phyloP scores from a whole-genome alignment of 352 stramenopile species.

The Globisporangium barbulae region DNA sequence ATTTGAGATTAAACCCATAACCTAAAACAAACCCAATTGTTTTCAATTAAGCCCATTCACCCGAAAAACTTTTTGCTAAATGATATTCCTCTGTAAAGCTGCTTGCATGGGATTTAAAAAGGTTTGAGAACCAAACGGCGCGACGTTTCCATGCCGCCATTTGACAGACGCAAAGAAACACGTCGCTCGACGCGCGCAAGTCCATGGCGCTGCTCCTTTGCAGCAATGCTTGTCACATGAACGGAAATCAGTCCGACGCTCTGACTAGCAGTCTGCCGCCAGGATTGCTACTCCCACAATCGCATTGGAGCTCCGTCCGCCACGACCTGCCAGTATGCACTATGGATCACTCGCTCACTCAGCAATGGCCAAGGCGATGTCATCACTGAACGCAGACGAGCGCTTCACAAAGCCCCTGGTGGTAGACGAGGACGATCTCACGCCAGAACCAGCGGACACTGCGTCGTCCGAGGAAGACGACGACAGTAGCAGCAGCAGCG shows the following conservation, averaged over 20 bases:
- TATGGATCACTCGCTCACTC: background rate
- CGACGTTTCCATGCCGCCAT: background rate
- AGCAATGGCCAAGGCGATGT: background rate
- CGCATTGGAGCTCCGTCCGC: constrained; percentile 6
- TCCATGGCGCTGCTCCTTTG: background rate
- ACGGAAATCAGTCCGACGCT: background rate
- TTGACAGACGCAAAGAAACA: background rate
- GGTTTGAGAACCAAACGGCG: too few relatives aligned
- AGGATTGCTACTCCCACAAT: background rate
- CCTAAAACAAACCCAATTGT: too few relatives aligned
- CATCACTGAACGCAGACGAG: background rate
- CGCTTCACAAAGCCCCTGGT: background rate
- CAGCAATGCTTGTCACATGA: background rate
- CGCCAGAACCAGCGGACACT: background rate
- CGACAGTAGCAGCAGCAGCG: constrained; percentile 1
- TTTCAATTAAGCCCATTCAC: too few relatives aligned
- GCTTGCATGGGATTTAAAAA: too few relatives aligned
- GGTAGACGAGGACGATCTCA: background rate
- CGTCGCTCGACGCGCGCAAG: background rate
- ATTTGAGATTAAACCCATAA: too few relatives aligned
- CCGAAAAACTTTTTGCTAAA: too few relatives aligned
- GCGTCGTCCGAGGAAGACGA: constrained; percentile 13
- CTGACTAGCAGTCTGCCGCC: background rate
- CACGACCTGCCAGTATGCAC: background rate
- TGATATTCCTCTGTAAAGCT: too few relatives aligned